Base-by-base conservation (phyloP, 2,329 filamentous ascomycete genomes). In the Colletotrichum incanum region DNA sequence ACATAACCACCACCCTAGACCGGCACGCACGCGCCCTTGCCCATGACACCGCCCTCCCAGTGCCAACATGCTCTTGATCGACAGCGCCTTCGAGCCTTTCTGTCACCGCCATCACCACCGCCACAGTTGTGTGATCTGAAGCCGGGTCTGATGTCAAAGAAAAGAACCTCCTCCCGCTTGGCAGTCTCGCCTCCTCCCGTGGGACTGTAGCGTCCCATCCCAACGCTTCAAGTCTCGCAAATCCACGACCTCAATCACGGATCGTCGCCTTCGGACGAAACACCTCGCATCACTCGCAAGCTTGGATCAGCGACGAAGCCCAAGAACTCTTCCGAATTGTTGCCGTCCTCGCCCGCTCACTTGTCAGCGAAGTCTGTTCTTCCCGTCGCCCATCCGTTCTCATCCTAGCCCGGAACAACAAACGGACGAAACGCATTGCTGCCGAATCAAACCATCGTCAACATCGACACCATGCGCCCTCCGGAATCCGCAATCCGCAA, bases 311-410 rank as follows among this genome's bases (percentile, higher is more conserved):
- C 64, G 20, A 37, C 26, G 28, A 28, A 65, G 34, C 39, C 41
- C 34, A 41, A 41, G 23, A 34, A 39, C 26, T 37, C 67, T n/a
- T 67, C 63, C 49, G 37, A 62, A 50, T 37, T 20, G 55, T 37
- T 45, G 39, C 37, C 50, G 43, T 41, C 18, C 23, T 47, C 47
- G 37, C n/a, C 62, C 66, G 45, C 63, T 5, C 59, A 39, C 65
- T 67, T 67, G 62, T 61, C 41, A 34, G 7, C 63, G 54, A 23
- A 20, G 67, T 67, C 67, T 67, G 67, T 71, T 71, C 67, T 34
- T 61, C 8, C 56, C 64, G 56, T 43, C 43, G 65, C 31, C 39
- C 37, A 49, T 31, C 49, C 28, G 11, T 31, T 41, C 23, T 28
- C 18, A n/a, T 63, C 11, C 16, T 41, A 28, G 47, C 47, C 18